Evolutionary conservation across 768 basidiomycete genomes (phyloP), one percentile per base, ranked within the genome.

Genomic region (Mycena metata): DNA sequence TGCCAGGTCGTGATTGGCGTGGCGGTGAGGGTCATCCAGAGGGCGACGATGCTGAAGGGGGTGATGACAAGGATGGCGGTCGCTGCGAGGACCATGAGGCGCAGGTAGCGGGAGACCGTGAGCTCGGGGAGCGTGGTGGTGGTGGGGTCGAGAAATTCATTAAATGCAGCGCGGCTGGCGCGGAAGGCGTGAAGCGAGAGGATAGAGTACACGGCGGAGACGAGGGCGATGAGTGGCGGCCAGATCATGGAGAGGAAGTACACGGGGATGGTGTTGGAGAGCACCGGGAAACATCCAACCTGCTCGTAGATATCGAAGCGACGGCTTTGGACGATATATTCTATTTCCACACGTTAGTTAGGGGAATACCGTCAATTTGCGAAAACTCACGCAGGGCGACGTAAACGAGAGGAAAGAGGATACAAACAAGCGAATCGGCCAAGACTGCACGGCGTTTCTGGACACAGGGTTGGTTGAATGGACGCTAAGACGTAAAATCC

Each of bases 51-150:
- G 39, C 39, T 39, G 15, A 39, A 9, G 39, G 39, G 39, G 11
- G 39, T 39, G 39, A 39, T 39, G 39, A 39, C 21, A 6, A 81
- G 33, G 65, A 89, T 84, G 60, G 90, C 83, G 7, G 78, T 72
- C 15, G 83, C 62, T 2, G 87, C 82, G 69, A 93, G 80, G 8
- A 82, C 78, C 65, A 92, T 84, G 21, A 93, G 84, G 2, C 91
- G 87, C 21, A 92, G 69, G 71, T 91, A 93, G 15, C 84, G 81
- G 30, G 76, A 79, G 12, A 60, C 23, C 79, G 56, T 72, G 74
- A 70, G 45, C 10, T 17, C 39, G 19, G 54, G n/a, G 17, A 24
- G 21, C 5, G n/a, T 2, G 30, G 51, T 30, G 12, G 26, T 16
- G 51, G 51, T 12, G 26, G 51, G 51, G 15, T 12, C 8, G 17